Conservation (phyloP, 1,284 basidiomycete species). For the Puccinia hordei region DNA sequence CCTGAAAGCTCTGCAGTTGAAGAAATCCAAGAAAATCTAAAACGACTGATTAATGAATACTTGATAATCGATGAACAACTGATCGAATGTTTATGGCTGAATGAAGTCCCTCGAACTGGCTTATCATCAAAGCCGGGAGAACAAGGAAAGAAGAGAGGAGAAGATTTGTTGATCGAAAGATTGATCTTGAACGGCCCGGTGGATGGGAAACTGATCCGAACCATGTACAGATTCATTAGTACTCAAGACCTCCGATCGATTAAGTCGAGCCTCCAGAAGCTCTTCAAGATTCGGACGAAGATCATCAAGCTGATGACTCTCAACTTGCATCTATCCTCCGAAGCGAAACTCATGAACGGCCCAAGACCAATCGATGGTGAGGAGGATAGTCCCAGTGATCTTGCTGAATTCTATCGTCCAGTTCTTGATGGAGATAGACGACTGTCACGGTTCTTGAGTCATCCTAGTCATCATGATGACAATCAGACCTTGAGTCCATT, state of each 20-base stretch:
- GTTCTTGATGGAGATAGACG: neutral
- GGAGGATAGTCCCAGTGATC: too few relatives aligned
- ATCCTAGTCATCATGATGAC: neutral
- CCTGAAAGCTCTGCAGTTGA: neutral
- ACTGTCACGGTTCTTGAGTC: neutral
- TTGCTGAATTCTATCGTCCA: neutral
- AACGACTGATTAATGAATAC: conserved; percentile 13
- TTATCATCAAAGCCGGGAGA: neutral
- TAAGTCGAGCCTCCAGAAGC: conserved; percentile 26
- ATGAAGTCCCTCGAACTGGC: neutral
- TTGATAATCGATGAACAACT: conserved; percentile 14
- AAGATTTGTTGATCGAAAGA: conserved; percentile 8
- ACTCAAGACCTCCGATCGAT: conserved; percentile 45
- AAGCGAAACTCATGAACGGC: too few relatives aligned
- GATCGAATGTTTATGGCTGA: neutral
- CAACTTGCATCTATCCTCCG: neutral
- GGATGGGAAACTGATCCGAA: conserved; percentile 27
- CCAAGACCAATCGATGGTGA: too few relatives aligned
- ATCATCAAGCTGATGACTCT: neutral
- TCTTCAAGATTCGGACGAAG: conserved; percentile 24
- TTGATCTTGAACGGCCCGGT: conserved; percentile 49
- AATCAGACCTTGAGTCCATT: neutral
- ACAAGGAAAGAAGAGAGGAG: neutral
- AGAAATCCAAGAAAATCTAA: neutral
- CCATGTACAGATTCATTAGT: conserved; percentile 23